Base-by-base conservation (phyloP, 2,329 filamentous ascomycete species). In the Neopestalotiopsis sp. region DNA sequence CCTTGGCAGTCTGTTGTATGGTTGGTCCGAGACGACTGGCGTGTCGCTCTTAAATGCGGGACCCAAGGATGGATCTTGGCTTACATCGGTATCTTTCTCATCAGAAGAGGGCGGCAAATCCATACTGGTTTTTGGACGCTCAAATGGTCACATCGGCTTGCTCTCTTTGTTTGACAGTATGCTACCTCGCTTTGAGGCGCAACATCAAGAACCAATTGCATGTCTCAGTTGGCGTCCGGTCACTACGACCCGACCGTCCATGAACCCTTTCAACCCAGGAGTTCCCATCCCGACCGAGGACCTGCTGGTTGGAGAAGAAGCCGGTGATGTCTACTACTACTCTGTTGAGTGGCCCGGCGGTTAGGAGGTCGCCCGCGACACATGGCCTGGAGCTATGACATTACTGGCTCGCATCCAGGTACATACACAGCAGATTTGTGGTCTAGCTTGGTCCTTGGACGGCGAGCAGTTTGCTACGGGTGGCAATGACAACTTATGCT, bases 31-130 rank as follows among this genome's bases (percentile, higher is more conserved):
- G 77, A 80, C 84, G 42, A 83, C 85, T 38, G 92, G 92, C 3
- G 92, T 94, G 24, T 85, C 87, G 49, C 86, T 85, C 4, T 77
- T 90, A 30, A 84, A 87, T 70, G 76, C 78, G 4, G 81, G 81
- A 13, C 69, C 75, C 17, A 86, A 83, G 53, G 79, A 87, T 66
- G 79, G 87, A 81, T 77, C 82, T 73, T 88, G 90, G 83, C 86
- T 99, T 57, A 97, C 94, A 0, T 94, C 94, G 5, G 80, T 98
- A n/a, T 91, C 93, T 0, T 98, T 98, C 80, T 98, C 96, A 1
- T 98, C 95, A 0, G 79, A 85, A 1, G 83, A 89, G 75, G 95
- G 95, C 1, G 86, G 86, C 24, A 92, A 91, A 75, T 91, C 90
- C 13, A 96, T 99, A 49, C 86, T 99, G 58, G 95, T 94, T 0